Evolutionary conservation across 495 filamentous ascomycete species (phyloP), one percentile per base, ranked within the genome.

Genomic region (Neurospora sublineolata): DNA sequence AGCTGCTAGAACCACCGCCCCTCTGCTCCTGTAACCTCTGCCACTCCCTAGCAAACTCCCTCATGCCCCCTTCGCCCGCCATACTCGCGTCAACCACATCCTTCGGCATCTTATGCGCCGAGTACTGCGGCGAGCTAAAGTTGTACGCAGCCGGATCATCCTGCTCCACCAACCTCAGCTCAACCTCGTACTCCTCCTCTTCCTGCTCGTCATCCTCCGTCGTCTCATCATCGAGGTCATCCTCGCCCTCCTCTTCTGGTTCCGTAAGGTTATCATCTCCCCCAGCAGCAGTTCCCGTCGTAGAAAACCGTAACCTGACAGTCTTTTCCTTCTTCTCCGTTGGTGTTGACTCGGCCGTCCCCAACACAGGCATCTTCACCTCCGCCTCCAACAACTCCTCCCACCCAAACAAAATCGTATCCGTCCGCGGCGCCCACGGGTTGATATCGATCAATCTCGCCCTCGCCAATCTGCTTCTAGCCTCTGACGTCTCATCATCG

Each of bases 391-490:
- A 78, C 20, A 99, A 84, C 81, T 98, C 96, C 71, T 90, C 72
- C 95, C 95, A 99, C 69, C 89, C 90, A 77, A 97, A 99, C 18
- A 98, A 82, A 60, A 97, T 78, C 11, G 92, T 88, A 79, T 99
- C 95, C 0, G 95, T 99, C 70, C 93, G 80, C 69, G 87, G 89
- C 12, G 95, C 96, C 92, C 95, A 99, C 0, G 95, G 93, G 74
- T 99, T 98, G 69, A 99, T 89, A 78, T 99, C 95, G 40, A 98
- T 89, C 36, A 99, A 82, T 84, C 94, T 90, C 0, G 96, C 93
- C 27, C 89, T 83, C 18, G 80, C 81, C 11, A 85, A 74, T 2
- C 79, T 74, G 10, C 58, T 70, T 1, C 4, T 37, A 4, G 75
- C 72, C 1, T 39, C 58, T 4, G 12, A 39, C 1, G 8, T 20